These are phyloP conservation scores for Mycena citricolor DNA, from an alignment of 1,284 basidiomycete species.

Conservation along the genomic window DNA sequence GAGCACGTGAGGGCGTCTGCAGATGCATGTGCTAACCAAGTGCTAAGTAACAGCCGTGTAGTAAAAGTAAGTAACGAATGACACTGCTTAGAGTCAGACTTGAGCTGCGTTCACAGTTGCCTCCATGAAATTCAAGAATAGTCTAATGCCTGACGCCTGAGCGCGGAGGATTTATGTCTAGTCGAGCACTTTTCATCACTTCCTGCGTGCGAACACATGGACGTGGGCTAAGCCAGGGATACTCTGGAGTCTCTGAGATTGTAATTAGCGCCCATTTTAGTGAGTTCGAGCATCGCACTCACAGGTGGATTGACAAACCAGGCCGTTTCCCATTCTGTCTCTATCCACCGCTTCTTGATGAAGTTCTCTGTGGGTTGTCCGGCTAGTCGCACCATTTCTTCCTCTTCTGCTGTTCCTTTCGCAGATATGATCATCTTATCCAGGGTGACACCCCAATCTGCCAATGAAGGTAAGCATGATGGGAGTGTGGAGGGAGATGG, in stretches of 20 bases:
- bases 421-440: conserved; percentile 54
- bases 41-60: no score
- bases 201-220: conserved; percentile 73
- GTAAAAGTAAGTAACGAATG: no score
- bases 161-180: background rate
- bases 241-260: conserved; percentile 68
- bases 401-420: conserved; percentile 51
- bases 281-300: conserved; percentile 32
- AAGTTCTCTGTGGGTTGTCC: conserved; percentile 62
- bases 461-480: conserved; percentile 54
- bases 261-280: background rate
- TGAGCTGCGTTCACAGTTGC: no score
- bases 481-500: conserved; percentile 64
- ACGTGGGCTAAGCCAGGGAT: conserved; percentile 76
- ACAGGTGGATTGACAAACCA: conserved; percentile 87
- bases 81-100: no score
- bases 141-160: no score
- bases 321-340: conserved; percentile 74
- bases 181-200: conserved; percentile 24
- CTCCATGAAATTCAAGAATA: no score
- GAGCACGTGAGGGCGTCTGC: no score
- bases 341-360: conserved; percentile 62
- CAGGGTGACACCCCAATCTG: conserved; percentile 68
- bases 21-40: no score
- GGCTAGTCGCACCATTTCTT: conserved; percentile 47